A percentile compares a stretch with the other conserved stretches of the same genome.
Conservation (phyloP, 345 rosid species). For the Salix udensis region DNA sequence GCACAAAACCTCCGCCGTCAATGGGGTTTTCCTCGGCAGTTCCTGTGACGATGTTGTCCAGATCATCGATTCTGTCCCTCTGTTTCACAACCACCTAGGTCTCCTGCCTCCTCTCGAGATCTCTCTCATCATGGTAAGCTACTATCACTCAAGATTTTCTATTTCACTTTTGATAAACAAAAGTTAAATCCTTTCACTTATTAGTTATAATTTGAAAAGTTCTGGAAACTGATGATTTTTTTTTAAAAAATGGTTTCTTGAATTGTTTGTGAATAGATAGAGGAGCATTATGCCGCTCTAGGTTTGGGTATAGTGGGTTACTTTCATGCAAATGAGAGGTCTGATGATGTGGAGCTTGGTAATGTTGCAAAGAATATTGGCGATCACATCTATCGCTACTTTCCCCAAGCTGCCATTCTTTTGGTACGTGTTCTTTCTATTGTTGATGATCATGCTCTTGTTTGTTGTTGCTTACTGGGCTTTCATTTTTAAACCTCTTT, state of each 20-base stretch:
- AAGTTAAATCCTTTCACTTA: no score
- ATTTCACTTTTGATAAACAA: neutral
- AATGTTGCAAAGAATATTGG: slow-evolving; percentile 80
- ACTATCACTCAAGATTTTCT: neutral
- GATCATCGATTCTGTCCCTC: slow-evolving; percentile 84
- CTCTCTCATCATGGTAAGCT: slow-evolving; percentile 74
- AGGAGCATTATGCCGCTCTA: slow-evolving; percentile 67
- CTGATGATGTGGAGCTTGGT: slow-evolving; percentile 66
- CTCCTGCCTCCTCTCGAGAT: slow-evolving; percentile 93
- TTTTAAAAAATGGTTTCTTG: neutral
- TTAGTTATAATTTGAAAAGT: no score
- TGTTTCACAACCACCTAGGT: slow-evolving; percentile 83
- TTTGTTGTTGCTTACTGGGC: neutral
- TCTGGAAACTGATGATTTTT: neutral
- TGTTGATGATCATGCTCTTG: neutral
- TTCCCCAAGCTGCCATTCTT: slow-evolving; percentile 66
- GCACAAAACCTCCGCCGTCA: slow-evolving; percentile 77
- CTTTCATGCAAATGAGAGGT: slow-evolving; percentile 92
- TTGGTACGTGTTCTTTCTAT: slow-evolving; percentile 45
- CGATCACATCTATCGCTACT: slow-evolving; percentile 81
- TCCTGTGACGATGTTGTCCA: slow-evolving; percentile 46
- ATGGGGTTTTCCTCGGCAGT: slow-evolving; percentile 76
- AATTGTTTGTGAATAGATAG: slow-evolving; percentile 38
- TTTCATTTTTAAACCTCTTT: slow-evolving; percentile 1
- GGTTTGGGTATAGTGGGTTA: slow-evolving; percentile 82